Evolutionary conservation across 2,329 filamentous ascomycete genomes (phyloP).

Genomic region (Ophiobolus disseminans): DNA sequence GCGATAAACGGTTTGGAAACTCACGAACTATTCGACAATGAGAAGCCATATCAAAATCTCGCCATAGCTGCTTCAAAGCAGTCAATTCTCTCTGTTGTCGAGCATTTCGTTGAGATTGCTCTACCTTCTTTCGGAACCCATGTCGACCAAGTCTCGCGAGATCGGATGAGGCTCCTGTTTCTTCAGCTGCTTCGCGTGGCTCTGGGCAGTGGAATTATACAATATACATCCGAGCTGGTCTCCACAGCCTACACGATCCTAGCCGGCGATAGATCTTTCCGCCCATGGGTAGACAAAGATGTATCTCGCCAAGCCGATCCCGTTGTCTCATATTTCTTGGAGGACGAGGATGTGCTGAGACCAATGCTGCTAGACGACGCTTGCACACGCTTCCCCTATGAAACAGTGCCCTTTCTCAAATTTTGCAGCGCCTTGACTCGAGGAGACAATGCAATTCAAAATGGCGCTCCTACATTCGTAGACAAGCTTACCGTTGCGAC

Average conservation of each 20-base stretch:
- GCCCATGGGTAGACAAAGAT: slow-evolving; percentile 37
- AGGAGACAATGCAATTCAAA: slow-evolving; percentile 53
- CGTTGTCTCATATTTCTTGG: slow-evolving; percentile 61
- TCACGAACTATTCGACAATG: slow-evolving; percentile 36
- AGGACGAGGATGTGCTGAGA: slow-evolving; percentile 63
- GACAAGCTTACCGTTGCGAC: slow-evolving; percentile 72
- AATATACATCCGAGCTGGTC: slow-evolving; percentile 76
- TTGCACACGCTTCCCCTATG: slow-evolving; percentile 81
- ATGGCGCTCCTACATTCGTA: slow-evolving; percentile 61
- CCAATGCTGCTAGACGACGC: slow-evolving; percentile 70
- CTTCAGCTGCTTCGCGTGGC: slow-evolving; percentile 74
- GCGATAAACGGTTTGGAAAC: slow-evolving; percentile 30
- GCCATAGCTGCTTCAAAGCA: slow-evolving; percentile 32
- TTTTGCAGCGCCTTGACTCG: slow-evolving; percentile 70
- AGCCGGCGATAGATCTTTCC: slow-evolving; percentile 54
- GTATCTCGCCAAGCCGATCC: slow-evolving; percentile 34
- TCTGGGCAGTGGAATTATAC: slow-evolving; percentile 64
- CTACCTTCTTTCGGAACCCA: slow-evolving; percentile 55
- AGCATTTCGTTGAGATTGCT: slow-evolving; percentile 33
- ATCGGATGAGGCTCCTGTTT: slow-evolving; percentile 69
- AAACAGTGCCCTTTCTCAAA: slow-evolving; percentile 78
- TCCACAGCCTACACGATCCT: slow-evolving; percentile 71
- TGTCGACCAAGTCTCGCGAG: slow-evolving; percentile 63
- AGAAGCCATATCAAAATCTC: slow-evolving; percentile 33
- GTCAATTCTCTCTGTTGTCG: slow-evolving; percentile 34